Evolutionary conservation across 129 eudicot species (phyloP), one percentile per base, ranked within the genome.

Genomic region (Helianthus annuus): DNA sequence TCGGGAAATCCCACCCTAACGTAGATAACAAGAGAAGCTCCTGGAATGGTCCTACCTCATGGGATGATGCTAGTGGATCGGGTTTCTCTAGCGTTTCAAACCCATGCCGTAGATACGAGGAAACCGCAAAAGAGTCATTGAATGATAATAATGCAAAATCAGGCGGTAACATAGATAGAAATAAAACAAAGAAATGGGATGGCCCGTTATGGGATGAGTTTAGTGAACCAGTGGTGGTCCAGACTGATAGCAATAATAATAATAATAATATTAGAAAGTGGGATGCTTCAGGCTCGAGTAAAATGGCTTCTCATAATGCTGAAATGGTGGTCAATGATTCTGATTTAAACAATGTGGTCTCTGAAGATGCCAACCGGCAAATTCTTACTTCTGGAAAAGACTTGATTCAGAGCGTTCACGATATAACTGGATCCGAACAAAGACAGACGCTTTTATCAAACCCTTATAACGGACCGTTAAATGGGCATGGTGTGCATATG

Each of bases 31-130:
- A 69, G 82, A 73, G 56, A 17, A 73, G 58, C 40, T 64, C 62
- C 9, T 84, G 83, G 85, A 10, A 72, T 72, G 80, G 71, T 49
- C 82, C 77, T 32, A 32, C 65, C 8, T 71, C 71, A 48, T 76
- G 79, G 82, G 73, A 49, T n/a, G 67, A 54, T 34, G 67, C 4
- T 42, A 42, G 48, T 49, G 78, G 24, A 32, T 45, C 71, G 9
- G 68, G 69, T 78, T 19, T 48, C 3, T 48, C 71, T 60, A 54
- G 45, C 15, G 63, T 49, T 48, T 65, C 64, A 45, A 61, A 68
- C 15, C 29, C 64, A 13, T 16, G 39, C 56, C 3, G 45, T 29
- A 64, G 68, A 65, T 11, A 64, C 34, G 71, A 66, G 66, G 74
- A 70, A 29, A 5, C 65, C 19, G n/a, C 4, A 38, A 72, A 72